These are phyloP conservation scores for Eucalyptus grandis DNA, from an alignment of 345 rosid genomes.

Conservation along the genomic window DNA sequence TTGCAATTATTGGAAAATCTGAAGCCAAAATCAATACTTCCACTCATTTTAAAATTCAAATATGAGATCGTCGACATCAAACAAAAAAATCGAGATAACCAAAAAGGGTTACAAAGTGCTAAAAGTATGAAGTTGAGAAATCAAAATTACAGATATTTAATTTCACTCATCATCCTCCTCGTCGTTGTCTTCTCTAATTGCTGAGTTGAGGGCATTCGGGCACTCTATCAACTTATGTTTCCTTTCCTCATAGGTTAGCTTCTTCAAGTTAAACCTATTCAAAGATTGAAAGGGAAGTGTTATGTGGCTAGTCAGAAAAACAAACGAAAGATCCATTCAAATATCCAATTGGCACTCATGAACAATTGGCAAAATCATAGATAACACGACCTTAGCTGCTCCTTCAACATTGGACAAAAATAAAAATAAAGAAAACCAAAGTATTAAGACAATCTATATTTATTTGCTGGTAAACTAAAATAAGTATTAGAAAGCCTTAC, in stretches of 20 bases:
- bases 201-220: constrained; percentile 41
- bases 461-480: no score
- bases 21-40: neutral
- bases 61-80: neutral
- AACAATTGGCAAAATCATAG: no score
- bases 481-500: no score
- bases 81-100: neutral
- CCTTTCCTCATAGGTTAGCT: constrained; percentile 68
- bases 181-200: constrained; percentile 12
- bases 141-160: neutral
- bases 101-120: neutral
- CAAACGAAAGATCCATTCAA: neutral
- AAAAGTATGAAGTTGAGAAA: neutral
- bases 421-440: no score
- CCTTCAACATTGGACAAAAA: no score
- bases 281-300: neutral
- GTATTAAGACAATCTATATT: no score
- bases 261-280: constrained; percentile 64
- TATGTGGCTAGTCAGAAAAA: neutral
- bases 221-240: constrained; percentile 61
- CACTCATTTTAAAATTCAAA: neutral
- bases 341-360: neutral
- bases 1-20: neutral
- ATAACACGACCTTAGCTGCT: no score
- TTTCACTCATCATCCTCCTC: constrained; percentile 32